Evolutionary conservation across 768 basidiomycete genomes (phyloP).

Genomic region (Boletus tomentosulus): DNA sequence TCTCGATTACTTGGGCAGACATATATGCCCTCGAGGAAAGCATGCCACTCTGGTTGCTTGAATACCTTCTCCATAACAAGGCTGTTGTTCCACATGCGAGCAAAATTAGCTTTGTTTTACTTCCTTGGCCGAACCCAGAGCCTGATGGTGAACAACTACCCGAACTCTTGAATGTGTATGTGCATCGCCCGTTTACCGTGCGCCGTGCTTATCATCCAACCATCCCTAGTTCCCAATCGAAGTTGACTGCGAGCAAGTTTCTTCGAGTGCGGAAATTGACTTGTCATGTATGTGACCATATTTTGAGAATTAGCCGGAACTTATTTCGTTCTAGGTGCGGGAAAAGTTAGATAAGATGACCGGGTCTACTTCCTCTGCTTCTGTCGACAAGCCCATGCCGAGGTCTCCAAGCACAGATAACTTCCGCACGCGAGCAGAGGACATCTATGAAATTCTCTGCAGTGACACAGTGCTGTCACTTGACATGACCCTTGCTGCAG

Average conservation of each 20-base stretch:
- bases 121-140: constrained; percentile 67
- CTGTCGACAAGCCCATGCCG: constrained; percentile 38
- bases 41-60: constrained; percentile 86
- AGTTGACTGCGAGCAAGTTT: constrained; percentile 83
- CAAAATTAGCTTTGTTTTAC: constrained; percentile 87
- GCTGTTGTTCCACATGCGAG: constrained; percentile 46
- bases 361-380: constrained; percentile 26
- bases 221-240: constrained; percentile 61
- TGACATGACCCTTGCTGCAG: constrained; percentile 86
- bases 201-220: neutral
- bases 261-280: constrained; percentile 83
- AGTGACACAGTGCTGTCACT: constrained; percentile 79
- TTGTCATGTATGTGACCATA: constrained; percentile 56
- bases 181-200: constrained; percentile 11
- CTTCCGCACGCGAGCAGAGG: constrained; percentile 46
- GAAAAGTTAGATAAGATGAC: constrained; percentile 72
- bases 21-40: constrained; percentile 58
- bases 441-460: constrained; percentile 83
- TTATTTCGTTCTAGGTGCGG: constrained; percentile 53
- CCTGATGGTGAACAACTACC: constrained; percentile 60
- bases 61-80: constrained; percentile 75
- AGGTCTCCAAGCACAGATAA: constrained; percentile 21
- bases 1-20: constrained; percentile 54
- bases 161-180: constrained; percentile 83
- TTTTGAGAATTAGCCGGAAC: neutral